A percentile compares a stretch with the other conserved stretches of the same genome.
Conservation (phyloP, 495 filamentous ascomycete genomes). For the Aspergillus olivimuriae region DNA sequence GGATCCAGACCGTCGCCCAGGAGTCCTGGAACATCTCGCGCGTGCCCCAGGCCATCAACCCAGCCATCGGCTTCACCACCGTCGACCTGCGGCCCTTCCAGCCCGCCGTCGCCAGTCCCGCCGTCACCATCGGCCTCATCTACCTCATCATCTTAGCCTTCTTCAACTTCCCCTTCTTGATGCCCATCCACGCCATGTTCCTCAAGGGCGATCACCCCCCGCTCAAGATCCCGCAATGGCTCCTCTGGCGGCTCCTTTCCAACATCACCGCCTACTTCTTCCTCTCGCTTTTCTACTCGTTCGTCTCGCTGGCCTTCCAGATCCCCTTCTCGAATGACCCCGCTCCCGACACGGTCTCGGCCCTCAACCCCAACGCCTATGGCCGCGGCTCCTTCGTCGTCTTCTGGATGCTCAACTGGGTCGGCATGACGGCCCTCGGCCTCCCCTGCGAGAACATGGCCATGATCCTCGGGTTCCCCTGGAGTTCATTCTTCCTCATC, state of each 20-base stretch:
- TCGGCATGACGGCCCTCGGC: constrained; percentile 63
- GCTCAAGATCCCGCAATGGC: constrained; percentile 53
- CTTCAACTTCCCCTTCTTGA: constrained; percentile 65
- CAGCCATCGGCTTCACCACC: constrained; percentile 54
- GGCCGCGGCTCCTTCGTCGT: constrained; percentile 56
- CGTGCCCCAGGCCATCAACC: constrained; percentile 54
- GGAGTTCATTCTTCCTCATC: constrained; percentile 64
- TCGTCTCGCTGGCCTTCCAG: constrained; percentile 59
- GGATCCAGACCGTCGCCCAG: constrained; percentile 31
- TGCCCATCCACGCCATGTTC: constrained; percentile 59
- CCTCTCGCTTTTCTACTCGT: constrained; percentile 59
- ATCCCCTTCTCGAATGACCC: constrained; percentile 51
- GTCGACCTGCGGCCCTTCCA: constrained; percentile 59
- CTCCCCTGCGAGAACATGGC: constrained; percentile 68
- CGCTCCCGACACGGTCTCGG: constrained; percentile 36
- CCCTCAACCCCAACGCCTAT: constrained; percentile 50
- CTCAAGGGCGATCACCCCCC: constrained; percentile 49
- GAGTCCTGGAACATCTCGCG: constrained; percentile 35
- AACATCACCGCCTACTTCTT: constrained; percentile 59
- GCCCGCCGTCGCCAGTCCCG: constrained; percentile 49
- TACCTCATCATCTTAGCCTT: constrained; percentile 71
- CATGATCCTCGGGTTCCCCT: constrained; percentile 62
- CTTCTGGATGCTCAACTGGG: constrained; percentile 71
- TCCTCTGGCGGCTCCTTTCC: constrained; percentile 56
- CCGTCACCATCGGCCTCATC: constrained; percentile 61